Evolutionary conservation across 352 stramenopile genomes (phyloP), one percentile per base, ranked within the genome.

Genomic region (Globisporangium lucens): DNA sequence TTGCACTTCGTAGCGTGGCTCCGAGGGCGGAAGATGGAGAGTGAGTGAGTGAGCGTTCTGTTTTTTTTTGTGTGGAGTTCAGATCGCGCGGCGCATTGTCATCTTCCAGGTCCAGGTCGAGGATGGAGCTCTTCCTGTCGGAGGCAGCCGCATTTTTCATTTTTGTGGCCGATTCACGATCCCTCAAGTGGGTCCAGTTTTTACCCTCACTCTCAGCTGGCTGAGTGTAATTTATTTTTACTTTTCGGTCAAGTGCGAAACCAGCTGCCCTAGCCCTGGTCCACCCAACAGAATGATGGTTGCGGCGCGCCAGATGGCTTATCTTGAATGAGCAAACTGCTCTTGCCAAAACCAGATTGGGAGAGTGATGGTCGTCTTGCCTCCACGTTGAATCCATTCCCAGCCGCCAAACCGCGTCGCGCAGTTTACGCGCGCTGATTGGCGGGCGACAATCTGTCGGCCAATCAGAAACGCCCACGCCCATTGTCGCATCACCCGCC

Each of bases 381-480:
- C 17, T 36, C 52, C 52, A 30, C 17, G 24, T 57, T 59, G 53
- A 59, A 59, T 59, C 53, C 29, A 41, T 59, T 33, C 30, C 53
- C 53, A 59, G 29, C 53, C 17, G 46, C 52, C 41, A 4, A 36
- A 58, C 9, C 41, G 4, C 41, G 15, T n/a, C 41, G 15, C 41
- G 27, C 47, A 58, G 47, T 49, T 59, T 59, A 63, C 35, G 53
- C 9, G 6, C 13, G 24, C 35, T 63, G 24, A 68, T 68, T 63
- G 55, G 53, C 10, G 12, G 15, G 4, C 12, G n/a, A 24, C n/a
- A 43, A 43, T 43, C 36, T 47, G n/a, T 51, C 51, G 13, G 29
- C 66, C 66, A 71, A 71, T 68, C 24, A 53, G 27, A 17, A 20
- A 10, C 43, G 38, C 61, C 27, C 66, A 71, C 66, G 41, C 52